Conservation (phyloP, 495 filamentous ascomycete genomes). For the Beverwykella pulmonaria region DNA sequence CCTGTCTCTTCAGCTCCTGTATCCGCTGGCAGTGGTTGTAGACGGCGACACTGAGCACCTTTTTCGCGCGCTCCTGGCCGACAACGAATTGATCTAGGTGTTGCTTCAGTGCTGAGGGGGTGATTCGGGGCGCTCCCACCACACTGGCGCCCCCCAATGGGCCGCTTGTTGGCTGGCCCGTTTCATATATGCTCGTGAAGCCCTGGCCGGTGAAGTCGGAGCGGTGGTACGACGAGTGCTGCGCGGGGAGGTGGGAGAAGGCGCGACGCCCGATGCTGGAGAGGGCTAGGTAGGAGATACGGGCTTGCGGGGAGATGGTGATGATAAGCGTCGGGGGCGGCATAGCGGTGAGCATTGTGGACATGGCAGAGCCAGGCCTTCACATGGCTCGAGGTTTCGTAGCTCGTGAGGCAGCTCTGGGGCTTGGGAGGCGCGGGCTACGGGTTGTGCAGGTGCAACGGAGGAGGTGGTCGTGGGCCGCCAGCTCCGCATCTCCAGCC, state of each 20-base stretch:
- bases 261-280: conserved; percentile 40
- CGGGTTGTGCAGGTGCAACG: neutral
- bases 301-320: conserved; percentile 41
- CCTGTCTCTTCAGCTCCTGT: conserved; percentile 71
- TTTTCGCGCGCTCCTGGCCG: conserved; percentile 95
- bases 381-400: neutral
- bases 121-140: conserved; percentile 54
- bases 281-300: conserved; percentile 49
- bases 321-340: conserved; percentile 25
- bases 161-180: conserved; percentile 55
- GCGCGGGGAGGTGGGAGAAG: conserved; percentile 13
- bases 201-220: conserved; percentile 67
- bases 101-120: conserved; percentile 81
- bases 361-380: neutral
- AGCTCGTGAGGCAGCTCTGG: neutral
- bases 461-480: neutral
- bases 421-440: neutral
- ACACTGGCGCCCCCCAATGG: conserved; percentile 40
- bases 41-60: conserved; percentile 88
- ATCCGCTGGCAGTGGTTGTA: conserved; percentile 95
- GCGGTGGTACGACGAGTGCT: conserved; percentile 51
- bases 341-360: conserved; percentile 9
- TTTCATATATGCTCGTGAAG: conserved; percentile 77
- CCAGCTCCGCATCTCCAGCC: neutral
- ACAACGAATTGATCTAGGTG: conserved; percentile 96